Percentiles rank a stretch among this genome's conserved stretches.
phyloP scores from a whole-genome alignment of 2,329 filamentous ascomycete genomes.

The Aspergillus texensis region DNA sequence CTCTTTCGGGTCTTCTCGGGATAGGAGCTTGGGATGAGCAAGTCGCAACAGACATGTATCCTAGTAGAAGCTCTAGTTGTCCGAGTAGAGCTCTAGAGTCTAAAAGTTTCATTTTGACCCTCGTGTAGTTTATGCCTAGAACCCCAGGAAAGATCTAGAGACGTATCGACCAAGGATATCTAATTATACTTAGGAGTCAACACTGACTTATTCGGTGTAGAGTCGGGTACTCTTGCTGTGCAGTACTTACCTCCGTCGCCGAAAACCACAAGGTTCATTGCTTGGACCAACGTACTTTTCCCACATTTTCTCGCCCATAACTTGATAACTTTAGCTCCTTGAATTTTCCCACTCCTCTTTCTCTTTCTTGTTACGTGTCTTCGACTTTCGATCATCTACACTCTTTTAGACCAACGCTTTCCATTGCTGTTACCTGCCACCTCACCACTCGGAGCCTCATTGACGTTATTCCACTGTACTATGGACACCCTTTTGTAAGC shows the following conservation, averaged over 20 bases:
- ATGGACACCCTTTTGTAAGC: slow-evolving; percentile 56
- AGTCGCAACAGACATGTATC: not conserved
- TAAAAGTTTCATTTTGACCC: not conserved
- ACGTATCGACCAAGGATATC: not conserved
- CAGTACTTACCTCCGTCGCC: not conserved
- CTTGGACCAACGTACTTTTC: slow-evolving; percentile 13
- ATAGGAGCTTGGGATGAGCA: slow-evolving; percentile 1
- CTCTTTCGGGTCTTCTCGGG: slow-evolving; percentile 19
- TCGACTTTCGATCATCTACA: not conserved
- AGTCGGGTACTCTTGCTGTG: not conserved
- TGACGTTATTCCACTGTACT: slow-evolving; percentile 2
- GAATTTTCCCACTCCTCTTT: slow-evolving; percentile 4
- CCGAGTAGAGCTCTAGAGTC: not conserved
- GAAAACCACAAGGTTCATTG: slow-evolving; percentile 2
- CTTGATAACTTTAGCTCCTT: not conserved
- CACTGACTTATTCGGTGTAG: not conserved
- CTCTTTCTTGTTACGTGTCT: not conserved
- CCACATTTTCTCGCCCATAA: not conserved
- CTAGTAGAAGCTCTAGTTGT: not conserved
- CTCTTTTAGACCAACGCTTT: slow-evolving; percentile 2
- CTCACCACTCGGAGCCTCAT: not conserved
- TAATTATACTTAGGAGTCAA: not conserved
- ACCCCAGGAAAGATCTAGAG: not conserved
- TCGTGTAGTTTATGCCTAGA: not conserved
- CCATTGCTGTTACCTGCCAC: not conserved